Conservation (phyloP, 768 basidiomycete species). For the Termitomyces sp. region DNA sequence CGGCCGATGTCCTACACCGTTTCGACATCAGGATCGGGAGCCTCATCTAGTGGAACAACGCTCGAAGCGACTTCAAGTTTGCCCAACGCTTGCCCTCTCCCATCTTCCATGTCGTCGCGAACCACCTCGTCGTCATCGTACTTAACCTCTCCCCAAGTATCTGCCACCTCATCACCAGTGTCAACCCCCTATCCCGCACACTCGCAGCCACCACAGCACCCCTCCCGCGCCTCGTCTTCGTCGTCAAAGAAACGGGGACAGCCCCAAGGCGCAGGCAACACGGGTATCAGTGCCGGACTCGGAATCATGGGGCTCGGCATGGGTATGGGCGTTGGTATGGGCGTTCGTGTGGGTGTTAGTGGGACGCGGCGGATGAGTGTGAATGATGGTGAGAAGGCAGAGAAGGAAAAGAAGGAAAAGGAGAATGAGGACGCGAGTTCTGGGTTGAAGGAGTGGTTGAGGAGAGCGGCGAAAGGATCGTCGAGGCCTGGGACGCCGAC, state of each 20-base stretch:
- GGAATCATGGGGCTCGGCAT: constrained; percentile 21
- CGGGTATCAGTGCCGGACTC: constrained; percentile 14
- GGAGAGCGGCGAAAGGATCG: constrained; percentile 2
- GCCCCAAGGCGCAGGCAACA: constrained; percentile 1
- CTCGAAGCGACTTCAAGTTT: not conserved
- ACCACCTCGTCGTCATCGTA: not conserved
- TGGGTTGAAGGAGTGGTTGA: constrained; percentile 17
- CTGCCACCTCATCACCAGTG: not conserved
- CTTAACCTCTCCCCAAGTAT: not conserved
- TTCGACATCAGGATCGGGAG: not conserved
- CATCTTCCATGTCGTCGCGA: not conserved
- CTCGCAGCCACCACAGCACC: not conserved
- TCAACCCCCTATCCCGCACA: not conserved
- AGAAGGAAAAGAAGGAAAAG: not conserved
- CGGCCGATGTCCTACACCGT: not conserved
- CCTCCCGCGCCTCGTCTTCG: not conserved
- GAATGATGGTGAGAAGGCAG: not conserved
- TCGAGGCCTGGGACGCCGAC: constrained; percentile 15
- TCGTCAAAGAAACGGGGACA: not conserved
- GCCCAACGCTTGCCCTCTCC: not conserved
- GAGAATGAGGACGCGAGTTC: not conserved
- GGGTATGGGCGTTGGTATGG: constrained; percentile 19
- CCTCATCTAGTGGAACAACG: not conserved
- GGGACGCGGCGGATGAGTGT: not conserved
- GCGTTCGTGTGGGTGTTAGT: constrained; percentile 13